Percentiles rank a stretch among this genome's conserved stretches.
These are phyloP conservation scores for Pseudogymnoascus sp. DNA, from an alignment of 2,329 filamentous ascomycete genomes.

Conservation along the genomic window DNA sequence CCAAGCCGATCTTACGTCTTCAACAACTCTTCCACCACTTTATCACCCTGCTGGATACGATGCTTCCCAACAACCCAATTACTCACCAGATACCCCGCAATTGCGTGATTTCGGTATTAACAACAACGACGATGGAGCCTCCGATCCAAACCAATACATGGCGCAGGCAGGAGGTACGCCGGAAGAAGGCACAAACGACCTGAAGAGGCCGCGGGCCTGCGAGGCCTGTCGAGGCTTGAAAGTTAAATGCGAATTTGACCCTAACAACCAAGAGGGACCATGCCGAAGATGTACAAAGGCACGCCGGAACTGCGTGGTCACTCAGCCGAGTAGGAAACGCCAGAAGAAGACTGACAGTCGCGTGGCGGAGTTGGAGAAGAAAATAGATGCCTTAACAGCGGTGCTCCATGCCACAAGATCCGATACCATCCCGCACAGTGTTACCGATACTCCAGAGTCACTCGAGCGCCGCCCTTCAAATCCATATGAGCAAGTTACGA, in stretches of 20 bases:
- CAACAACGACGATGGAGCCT: conserved; percentile 4
- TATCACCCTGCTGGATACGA: conserved; percentile 5
- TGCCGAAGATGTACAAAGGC: conserved; percentile 37
- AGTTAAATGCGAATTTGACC: conserved; percentile 35
- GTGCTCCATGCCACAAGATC: conserved; percentile 29
- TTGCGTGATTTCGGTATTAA: conserved; percentile 3
- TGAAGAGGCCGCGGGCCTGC: conserved; percentile 34
- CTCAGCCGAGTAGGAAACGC: conserved; percentile 35
- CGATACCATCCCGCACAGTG: conserved; percentile 9
- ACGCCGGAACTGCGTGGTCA: conserved; percentile 34
- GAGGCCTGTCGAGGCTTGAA: conserved; percentile 38
- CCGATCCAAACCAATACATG: conserved; percentile 6
- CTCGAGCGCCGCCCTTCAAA: conserved; percentile 13
- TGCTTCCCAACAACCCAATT: neutral
- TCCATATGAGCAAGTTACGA: conserved; percentile 30
- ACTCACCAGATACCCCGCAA: conserved; percentile 7
- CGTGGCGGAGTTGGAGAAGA: conserved; percentile 39
- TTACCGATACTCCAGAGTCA: neutral
- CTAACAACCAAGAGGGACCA: conserved; percentile 27
- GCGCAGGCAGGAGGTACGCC: conserved; percentile 17
- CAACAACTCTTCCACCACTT: conserved; percentile 4
- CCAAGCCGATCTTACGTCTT: conserved; percentile 1
- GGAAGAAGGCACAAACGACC: conserved; percentile 22
- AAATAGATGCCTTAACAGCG: conserved; percentile 36
- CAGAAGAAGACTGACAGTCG: conserved; percentile 39